Conservation (phyloP, 2,329 filamentous ascomycete species). For the Corinectria fuckeliana region DNA sequence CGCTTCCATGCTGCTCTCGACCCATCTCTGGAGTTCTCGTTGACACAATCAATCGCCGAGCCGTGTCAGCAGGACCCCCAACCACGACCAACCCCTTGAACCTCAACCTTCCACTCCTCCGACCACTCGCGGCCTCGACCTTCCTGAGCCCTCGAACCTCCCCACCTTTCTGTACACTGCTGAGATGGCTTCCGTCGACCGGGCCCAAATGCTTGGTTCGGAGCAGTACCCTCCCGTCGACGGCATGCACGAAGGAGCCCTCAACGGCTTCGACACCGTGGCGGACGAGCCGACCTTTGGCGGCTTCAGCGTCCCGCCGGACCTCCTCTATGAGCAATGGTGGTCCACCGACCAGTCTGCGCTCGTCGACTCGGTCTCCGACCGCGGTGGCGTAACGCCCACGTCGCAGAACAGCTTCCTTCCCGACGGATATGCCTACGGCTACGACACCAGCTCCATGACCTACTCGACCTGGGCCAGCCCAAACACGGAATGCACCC, state of each 20-base stretch:
- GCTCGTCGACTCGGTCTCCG: not conserved
- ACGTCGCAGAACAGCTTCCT: not conserved
- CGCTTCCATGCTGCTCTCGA: not conserved
- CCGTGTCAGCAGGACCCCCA: not conserved
- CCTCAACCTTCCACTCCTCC: not conserved
- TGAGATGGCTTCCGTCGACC: not conserved
- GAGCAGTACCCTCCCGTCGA: not conserved
- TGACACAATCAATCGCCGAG: not conserved
- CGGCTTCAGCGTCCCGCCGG: not conserved
- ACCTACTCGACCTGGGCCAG: not conserved
- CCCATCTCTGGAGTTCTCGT: not conserved
- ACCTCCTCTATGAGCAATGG: not conserved
- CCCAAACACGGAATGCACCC: not conserved
- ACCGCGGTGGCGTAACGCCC: not conserved
- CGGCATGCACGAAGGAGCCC: not conserved
- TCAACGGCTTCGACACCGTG: not conserved
- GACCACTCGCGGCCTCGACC: not conserved
- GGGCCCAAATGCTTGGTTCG: too few species aligned
- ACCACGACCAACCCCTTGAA: not conserved
- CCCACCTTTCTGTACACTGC: not conserved
- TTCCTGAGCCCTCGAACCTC: not conserved
- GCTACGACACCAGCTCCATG: not conserved
- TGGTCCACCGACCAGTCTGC: not conserved
- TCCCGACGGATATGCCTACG: not conserved
- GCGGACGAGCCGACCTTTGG: not conserved